Evolutionary conservation across 345 rosid species (phyloP).

Genomic region (Salix viminalis): DNA sequence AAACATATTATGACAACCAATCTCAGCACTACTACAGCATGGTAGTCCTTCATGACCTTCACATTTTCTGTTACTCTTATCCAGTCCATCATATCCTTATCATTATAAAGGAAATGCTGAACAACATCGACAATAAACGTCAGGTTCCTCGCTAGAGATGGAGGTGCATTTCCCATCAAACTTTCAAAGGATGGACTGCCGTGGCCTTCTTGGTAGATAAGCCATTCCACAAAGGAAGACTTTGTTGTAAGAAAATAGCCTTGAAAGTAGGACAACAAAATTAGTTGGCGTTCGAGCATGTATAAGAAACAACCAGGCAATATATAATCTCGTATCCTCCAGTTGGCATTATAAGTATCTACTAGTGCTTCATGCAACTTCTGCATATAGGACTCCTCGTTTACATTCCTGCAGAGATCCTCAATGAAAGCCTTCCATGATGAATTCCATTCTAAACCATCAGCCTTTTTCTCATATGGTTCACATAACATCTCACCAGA

Average conservation of each 20-base stretch:
- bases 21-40: constrained; percentile 22
- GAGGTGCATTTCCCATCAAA: not conserved
- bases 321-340: constrained; percentile 32
- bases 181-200: not conserved
- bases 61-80: not conserved
- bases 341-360: constrained; percentile 30
- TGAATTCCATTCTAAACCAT: constrained; percentile 6
- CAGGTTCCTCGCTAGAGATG: not conserved
- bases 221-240: constrained; percentile 42
- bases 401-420: not conserved
- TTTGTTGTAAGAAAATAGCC: constrained; percentile 19
- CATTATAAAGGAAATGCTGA: not conserved
- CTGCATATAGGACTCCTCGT: not conserved
- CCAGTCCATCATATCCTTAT: constrained; percentile 26
- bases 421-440: constrained; percentile 36
- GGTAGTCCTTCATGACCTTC: not conserved
- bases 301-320: constrained; percentile 42
- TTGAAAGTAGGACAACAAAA: constrained; percentile 13
- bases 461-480: constrained; percentile 2
- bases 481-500: constrained; percentile 14
- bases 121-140: constrained; percentile 10
- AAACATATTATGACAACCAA: constrained; percentile 30
- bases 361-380: constrained; percentile 29
- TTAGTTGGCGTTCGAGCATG: constrained; percentile 37
- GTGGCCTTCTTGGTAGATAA: constrained; percentile 25